Base-by-base conservation (phyloP, 2,329 filamentous ascomycete species). In the Microdochium bolleyi region DNA sequence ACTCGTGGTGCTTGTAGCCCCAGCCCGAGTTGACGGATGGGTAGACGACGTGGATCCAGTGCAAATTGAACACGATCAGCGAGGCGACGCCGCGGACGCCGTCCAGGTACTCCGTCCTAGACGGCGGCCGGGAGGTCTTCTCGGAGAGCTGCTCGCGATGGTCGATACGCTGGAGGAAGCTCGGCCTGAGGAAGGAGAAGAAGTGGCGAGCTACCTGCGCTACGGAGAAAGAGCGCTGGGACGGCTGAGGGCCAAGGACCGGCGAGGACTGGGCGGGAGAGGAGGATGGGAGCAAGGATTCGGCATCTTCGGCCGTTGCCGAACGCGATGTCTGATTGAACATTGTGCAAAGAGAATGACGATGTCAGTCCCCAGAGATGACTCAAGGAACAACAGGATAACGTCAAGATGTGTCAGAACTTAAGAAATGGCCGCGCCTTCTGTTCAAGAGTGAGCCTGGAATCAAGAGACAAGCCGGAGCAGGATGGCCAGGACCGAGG, bases 1-100 rank as follows among this genome's bases (percentile, higher is more conserved):
- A 55, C 1, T 61, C 63, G 25, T 63, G 54, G 57, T 57, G 62
- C 44, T 65, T 62, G 51, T 68, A 70, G 30, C 68, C 63, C 56
- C 67, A 67, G 52, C 63, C 64, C 21, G 62, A 62, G 54, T 70
- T 62, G 51, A 62, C 53, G 3, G 57, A 55, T 2, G 63, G 63
- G 49, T 61, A 65, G 3, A 57, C 55, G n/a, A 59, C 59, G 52
- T 64, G 61, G 25, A 57, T 59, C 66, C 68, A 63, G 56, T 73
- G 70, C 11, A 67, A 63, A 56, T 70, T 62, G 54, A 72, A 70
- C 41, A 73, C 70, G 48, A 72, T 64, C 51, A 72, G 64, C 4
- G 69, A 69, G 24, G 70, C 70, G 16, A 71, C 63, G 3, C 70
- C 70, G n/a, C 70, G 65, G 21, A 72, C 56, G 24, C 70, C 69